Percentiles rank a stretch among this genome's conserved stretches.
Conservation (phyloP, 306 rosid species). For the Dalbergia cochinchinensis region DNA sequence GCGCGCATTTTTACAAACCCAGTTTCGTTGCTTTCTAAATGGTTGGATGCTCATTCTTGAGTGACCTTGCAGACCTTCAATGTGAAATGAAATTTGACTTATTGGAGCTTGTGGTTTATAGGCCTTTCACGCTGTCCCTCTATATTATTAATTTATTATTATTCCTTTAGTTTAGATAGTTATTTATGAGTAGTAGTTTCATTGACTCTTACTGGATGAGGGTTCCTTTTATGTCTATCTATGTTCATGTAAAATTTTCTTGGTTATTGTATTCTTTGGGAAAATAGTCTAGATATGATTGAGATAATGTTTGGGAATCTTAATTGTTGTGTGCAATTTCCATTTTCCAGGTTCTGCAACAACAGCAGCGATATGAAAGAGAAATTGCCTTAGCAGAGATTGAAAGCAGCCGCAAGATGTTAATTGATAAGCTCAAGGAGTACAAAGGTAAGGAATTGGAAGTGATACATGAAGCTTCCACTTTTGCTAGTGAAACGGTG, state of each 20-base stretch:
- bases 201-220: background rate
- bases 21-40: background rate
- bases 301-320: constrained; percentile 25
- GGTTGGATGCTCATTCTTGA: background rate
- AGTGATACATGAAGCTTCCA: constrained; percentile 87
- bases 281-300: constrained; percentile 23
- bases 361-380: constrained; percentile 77
- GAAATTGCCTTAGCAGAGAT: constrained; percentile 89
- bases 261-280: background rate
- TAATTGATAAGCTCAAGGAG: constrained; percentile 76
- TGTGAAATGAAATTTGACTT: constrained; percentile 24
- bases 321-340: constrained; percentile 38
- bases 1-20: background rate
- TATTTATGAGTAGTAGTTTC: background rate
- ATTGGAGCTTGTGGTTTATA: constrained; percentile 21
- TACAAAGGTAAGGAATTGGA: constrained; percentile 84
- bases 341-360: constrained; percentile 74
- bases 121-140: background rate
- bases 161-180: background rate
- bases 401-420: constrained; percentile 82
- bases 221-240: background rate
- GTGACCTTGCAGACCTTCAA: background rate
- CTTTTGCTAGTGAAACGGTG: constrained; percentile 90
- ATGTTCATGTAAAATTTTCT: background rate
- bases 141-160: background rate